Conservation (phyloP, 1,284 basidiomycete genomes). For the Fomitopsis schrenkii region DNA sequence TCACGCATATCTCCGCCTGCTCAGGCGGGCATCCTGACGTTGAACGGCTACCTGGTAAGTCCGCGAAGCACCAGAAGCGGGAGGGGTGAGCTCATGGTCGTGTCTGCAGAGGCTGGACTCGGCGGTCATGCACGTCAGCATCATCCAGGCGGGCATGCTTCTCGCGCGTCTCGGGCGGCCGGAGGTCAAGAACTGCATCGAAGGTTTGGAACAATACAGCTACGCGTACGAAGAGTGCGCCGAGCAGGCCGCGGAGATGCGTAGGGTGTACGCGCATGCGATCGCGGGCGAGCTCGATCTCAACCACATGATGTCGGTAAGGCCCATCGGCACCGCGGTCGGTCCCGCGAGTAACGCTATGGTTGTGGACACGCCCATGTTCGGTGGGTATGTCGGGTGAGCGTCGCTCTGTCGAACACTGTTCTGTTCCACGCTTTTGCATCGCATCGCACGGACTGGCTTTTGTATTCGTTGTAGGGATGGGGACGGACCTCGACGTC, state of each 20-base stretch:
- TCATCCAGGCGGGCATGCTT: conserved; percentile 79
- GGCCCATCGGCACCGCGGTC: conserved; percentile 2
- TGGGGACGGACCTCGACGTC: neutral
- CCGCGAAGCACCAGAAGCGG: neutral
- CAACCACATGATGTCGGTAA: conserved; percentile 48
- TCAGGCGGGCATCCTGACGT: conserved; percentile 73
- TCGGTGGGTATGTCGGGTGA: conserved; percentile 12
- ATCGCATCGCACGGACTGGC: neutral
- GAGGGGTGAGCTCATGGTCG: neutral
- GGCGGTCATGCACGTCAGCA: conserved; percentile 81
- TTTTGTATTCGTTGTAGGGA: neutral
- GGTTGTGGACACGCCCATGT: conserved; percentile 17
- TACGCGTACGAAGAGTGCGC: conserved; percentile 83
- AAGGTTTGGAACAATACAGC: conserved; percentile 83
- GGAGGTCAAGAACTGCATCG: conserved; percentile 80
- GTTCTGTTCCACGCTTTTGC: neutral
- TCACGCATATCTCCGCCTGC: neutral
- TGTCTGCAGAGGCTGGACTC: conserved; percentile 62
- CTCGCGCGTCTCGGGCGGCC: conserved; percentile 77
- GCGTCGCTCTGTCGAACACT: neutral
- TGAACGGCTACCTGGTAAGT: conserved; percentile 78
- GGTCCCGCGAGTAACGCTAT: conserved; percentile 12
- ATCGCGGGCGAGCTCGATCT: conserved; percentile 46
- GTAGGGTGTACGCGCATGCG: conserved; percentile 47
- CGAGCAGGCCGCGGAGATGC: conserved; percentile 71